phyloP scores from a whole-genome alignment of 768 basidiomycete genomes.

The Macrolepiota albuminosa region DNA sequence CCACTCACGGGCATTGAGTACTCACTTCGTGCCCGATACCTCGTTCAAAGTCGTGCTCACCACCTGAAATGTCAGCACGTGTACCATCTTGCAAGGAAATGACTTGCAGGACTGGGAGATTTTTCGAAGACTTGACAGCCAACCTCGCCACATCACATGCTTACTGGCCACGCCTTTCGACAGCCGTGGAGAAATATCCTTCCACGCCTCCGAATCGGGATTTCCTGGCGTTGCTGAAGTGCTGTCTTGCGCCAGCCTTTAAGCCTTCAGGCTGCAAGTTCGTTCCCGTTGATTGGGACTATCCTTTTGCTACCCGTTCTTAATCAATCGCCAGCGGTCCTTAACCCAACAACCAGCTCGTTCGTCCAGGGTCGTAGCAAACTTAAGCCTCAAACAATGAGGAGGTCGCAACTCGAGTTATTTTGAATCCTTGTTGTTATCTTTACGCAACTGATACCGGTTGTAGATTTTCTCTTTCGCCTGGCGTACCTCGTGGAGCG shows the following conservation, averaged over 20 bases:
- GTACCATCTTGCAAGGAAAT: background rate
- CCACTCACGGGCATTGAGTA: background rate
- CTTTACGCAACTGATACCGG: background rate
- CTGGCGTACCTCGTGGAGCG: slow-evolving; percentile 1
- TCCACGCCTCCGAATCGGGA: slow-evolving; percentile 7
- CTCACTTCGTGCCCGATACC: background rate
- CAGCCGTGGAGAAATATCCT: background rate
- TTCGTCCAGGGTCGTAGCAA: background rate
- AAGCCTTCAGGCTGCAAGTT: background rate
- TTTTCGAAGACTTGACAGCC: slow-evolving; percentile 1
- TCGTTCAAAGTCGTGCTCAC: background rate
- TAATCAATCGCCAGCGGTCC: background rate
- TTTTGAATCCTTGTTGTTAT: background rate
- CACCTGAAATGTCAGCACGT: background rate
- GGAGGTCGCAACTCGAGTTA: background rate
- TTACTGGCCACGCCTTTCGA: slow-evolving; percentile 2
- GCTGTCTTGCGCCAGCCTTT: background rate
- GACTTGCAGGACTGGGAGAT: background rate
- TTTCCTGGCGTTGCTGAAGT: background rate
- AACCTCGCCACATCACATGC: slow-evolving; percentile 9
- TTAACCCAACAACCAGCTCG: background rate
- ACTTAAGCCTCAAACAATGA: background rate
- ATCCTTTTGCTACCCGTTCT: background rate
- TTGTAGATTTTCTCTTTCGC: background rate
- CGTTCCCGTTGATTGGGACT: background rate